Evolutionary conservation across 768 basidiomycete species (phyloP).

Genomic region (Basidioascus undulatus): DNA sequence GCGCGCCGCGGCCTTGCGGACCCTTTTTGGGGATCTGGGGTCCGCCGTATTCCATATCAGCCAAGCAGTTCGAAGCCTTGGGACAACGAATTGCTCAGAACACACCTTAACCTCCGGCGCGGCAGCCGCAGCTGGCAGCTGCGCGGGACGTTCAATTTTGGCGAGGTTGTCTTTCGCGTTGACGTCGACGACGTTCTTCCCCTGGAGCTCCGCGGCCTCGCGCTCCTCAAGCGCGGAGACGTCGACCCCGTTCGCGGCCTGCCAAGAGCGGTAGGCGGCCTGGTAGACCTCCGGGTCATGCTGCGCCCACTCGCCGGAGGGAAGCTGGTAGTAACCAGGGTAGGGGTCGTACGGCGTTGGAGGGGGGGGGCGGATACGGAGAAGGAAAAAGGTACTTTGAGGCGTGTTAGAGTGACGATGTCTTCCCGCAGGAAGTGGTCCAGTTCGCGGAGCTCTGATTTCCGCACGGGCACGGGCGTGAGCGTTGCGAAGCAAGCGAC

Average conservation of each 20-base stretch:
- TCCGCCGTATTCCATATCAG: no score
- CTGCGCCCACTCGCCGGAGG: slow-evolving; percentile 50
- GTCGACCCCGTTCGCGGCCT: slow-evolving; percentile 33
- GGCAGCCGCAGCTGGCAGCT: background rate
- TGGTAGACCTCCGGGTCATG: slow-evolving; percentile 46
- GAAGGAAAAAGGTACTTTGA: no score
- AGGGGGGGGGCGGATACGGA: no score
- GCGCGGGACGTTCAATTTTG: slow-evolving; percentile 23
- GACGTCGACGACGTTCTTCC: slow-evolving; percentile 41
- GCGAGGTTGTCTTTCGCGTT: slow-evolving; percentile 34
- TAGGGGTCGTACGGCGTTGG: slow-evolving; percentile 50
- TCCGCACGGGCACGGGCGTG: no score
- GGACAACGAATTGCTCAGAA: background rate
- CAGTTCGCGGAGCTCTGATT: no score
- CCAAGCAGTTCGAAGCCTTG: background rate
- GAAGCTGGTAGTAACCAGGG: slow-evolving; percentile 63
- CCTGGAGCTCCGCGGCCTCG: slow-evolving; percentile 25
- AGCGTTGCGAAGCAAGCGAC: no score
- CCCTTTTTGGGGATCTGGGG: no score
- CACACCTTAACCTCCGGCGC: background rate
- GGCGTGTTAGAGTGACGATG: no score
- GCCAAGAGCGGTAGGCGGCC: slow-evolving; percentile 46
- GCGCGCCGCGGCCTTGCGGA: slow-evolving; percentile 44
- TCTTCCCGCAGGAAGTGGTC: no score
- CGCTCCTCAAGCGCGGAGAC: slow-evolving; percentile 48